Evolutionary conservation across 2,329 filamentous ascomycete species (phyloP).

Genomic region (Camillea tinctor): DNA sequence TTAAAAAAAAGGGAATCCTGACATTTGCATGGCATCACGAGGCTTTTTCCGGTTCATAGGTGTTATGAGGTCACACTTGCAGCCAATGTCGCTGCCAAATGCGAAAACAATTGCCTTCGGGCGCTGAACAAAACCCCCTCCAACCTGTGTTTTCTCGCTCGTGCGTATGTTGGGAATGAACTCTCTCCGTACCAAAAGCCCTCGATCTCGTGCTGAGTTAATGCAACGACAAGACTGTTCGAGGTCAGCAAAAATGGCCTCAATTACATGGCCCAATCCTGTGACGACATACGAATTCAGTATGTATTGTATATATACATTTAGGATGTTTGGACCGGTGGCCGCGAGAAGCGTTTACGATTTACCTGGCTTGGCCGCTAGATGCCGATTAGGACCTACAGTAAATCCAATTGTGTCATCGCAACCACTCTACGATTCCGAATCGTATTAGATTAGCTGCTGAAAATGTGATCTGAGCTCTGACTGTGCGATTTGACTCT

Average conservation of each 20-base stretch:
- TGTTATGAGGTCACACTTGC: conserved; percentile 37
- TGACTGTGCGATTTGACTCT: background rate
- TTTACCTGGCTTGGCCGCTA: background rate
- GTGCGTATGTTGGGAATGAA: background rate
- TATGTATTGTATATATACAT: background rate
- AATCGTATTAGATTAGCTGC: too few relatives aligned
- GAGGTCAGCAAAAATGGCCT: too few relatives aligned
- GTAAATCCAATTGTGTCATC: background rate
- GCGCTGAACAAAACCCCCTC: conserved; percentile 24
- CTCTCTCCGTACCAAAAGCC: background rate
- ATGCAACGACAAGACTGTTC: background rate
- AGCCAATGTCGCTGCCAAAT: conserved; percentile 36
- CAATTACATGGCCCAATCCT: background rate
- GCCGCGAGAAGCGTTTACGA: background rate
- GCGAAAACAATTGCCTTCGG: conserved; percentile 31
- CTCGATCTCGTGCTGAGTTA: background rate
- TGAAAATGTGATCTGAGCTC: background rate
- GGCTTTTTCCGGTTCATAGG: conserved; percentile 38
- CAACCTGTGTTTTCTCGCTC: background rate
- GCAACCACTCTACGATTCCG: background rate
- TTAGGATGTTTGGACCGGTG: background rate
- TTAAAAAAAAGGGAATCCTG: conserved; percentile 34
- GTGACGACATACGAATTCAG: background rate
- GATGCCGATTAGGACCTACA: background rate
- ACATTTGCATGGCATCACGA: conserved; percentile 40